Base-by-base conservation (phyloP, 1,139 yeast species). In the Debaryomyces subglobosus region DNA sequence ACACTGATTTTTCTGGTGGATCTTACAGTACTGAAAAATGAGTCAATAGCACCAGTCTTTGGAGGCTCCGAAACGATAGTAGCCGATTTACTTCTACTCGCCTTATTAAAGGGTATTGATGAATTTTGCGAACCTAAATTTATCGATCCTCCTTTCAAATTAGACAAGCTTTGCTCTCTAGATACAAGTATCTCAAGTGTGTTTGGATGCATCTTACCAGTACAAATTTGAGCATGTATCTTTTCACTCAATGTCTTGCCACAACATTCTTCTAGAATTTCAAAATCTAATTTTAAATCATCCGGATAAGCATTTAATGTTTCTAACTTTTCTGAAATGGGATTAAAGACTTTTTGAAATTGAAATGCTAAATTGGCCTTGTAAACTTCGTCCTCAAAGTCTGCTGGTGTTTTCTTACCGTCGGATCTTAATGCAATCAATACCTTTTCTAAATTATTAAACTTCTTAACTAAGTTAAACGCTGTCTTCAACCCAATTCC, bases 341-440 rank as follows among this genome's bases (percentile, higher is more conserved):
- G 96, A 61, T 92, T 82, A 64, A 82, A 94, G 0, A 95, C 97
- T 53, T 96, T 78, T 64, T 91, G 98, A 65, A 75, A 89, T 60
- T 81, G 86, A 64, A 95, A 95, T 10, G 98, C 95, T 46, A 85
- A 71, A 55, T 82, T 79, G 0, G 99, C 99, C 44, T 77, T 74
- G 25, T 70, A 61, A 45, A 83, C 84, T 53, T 87, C 91, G 2
- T 76, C 74, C 42, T 74, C 74, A 59, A 90, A 90, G 2, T 71
- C 77, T 0, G 59, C 67, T 0, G 96, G 91, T 0, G 88, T 69
- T 3, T 64, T 65, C 59, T 84, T 85, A 0, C 89, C 90, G 21
- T 86, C 91, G 32, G 83, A 72, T 46, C 80, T 72, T 47, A 91
- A 71, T 10, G 81, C 82, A 55, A 77, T 65, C 9, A 90, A 51